phyloP scores from a whole-genome alignment of 768 basidiomycete species.

The Macrolepiota fuliginosa region DNA sequence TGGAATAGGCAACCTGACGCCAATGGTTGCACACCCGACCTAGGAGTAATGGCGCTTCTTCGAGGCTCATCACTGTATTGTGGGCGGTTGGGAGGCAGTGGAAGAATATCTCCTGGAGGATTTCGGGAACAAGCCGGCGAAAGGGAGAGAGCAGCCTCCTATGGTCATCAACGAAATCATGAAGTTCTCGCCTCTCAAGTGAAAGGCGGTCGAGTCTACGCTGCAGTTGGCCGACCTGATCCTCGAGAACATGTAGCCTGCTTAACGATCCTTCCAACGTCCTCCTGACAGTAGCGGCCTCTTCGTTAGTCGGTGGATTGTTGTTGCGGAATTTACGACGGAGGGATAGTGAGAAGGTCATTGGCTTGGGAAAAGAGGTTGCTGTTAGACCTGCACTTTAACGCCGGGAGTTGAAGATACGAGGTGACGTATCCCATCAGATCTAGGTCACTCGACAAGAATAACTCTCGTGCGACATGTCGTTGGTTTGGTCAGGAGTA shows the following conservation, averaged over 20 bases:
- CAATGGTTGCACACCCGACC: conserved; percentile 13
- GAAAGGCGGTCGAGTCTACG: not conserved
- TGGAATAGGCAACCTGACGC: conserved; percentile 14
- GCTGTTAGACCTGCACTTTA: not conserved
- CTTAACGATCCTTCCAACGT: not conserved
- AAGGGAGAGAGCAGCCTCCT: not conserved
- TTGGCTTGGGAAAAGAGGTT: not conserved
- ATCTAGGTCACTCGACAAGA: no score
- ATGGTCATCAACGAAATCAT: not conserved
- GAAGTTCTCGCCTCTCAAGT: not conserved
- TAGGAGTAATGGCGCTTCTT: conserved; percentile 12
- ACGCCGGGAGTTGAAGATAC: not conserved
- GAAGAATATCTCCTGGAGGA: conserved; percentile 15
- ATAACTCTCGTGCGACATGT: no score
- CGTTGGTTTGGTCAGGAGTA: no score
- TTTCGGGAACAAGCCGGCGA: not conserved
- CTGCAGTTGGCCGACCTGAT: not conserved
- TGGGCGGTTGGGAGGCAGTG: conserved; percentile 9
- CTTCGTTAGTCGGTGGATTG: not conserved
- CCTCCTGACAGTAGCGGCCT: not conserved
- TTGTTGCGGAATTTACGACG: not conserved
- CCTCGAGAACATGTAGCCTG: not conserved
- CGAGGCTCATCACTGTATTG: conserved; percentile 11
- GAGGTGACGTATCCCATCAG: no score
- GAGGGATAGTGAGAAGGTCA: not conserved